Evolutionary conservation across 2,329 filamentous ascomycete genomes (phyloP).

Genomic region (Alternaria conjuncta): DNA sequence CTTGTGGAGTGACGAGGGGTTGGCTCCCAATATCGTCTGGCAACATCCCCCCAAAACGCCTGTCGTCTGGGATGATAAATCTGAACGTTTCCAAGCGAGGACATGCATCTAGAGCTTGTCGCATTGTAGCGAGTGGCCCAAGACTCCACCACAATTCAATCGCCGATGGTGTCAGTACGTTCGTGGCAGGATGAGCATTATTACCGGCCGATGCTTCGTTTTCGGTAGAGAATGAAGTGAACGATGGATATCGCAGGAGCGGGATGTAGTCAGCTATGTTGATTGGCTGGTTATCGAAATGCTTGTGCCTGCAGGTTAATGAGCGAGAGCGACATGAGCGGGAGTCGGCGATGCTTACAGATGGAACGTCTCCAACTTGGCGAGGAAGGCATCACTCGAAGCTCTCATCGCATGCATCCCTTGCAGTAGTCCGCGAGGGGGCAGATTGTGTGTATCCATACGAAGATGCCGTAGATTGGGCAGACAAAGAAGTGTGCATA

Average conservation of each 20-base stretch:
- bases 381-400: neutral
- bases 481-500: conserved; percentile 2
- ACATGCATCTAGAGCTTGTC: neutral
- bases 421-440: conserved; percentile 4
- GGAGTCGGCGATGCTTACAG: neutral
- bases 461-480: conserved; percentile 6
- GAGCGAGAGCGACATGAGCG: neutral
- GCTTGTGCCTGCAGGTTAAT: neutral
- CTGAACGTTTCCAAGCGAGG: neutral
- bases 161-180: neutral
- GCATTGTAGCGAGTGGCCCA: neutral
- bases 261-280: conserved; percentile 1
- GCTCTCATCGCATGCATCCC: conserved; percentile 5
- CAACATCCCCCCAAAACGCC: neutral
- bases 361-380: conserved; percentile 11
- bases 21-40: neutral
- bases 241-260: conserved; percentile 4
- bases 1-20: conserved; percentile 1
- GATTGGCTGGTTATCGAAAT: conserved; percentile 3
- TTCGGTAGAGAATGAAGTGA: conserved; percentile 4
- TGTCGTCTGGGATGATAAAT: neutral
- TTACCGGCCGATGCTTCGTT: neutral
- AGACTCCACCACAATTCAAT: conserved; percentile 6
- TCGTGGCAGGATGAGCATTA: neutral
- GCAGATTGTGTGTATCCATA: conserved; percentile 4